These are phyloP conservation scores for Casuarina equisetifolia DNA, from an alignment of 306 rosid genomes.

Conservation along the genomic window DNA sequence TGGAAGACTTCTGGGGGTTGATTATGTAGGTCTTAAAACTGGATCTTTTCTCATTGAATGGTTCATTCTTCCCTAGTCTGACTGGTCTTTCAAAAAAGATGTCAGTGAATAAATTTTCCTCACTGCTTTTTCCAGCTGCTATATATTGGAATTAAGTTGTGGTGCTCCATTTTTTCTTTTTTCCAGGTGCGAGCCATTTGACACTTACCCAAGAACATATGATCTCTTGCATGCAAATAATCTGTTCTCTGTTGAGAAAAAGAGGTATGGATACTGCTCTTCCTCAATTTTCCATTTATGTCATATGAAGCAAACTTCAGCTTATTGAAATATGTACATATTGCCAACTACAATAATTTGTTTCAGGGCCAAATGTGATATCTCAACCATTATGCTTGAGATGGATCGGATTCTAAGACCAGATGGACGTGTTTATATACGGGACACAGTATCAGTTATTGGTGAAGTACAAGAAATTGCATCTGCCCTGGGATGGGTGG, in stretches of 20 bases:
- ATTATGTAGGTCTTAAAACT: neutral
- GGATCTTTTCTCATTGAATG: neutral
- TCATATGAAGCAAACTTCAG: neutral
- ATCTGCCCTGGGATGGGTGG: constrained; percentile 69
- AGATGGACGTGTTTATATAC: constrained; percentile 78
- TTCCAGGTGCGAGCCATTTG: constrained; percentile 91
- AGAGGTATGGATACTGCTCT: constrained; percentile 47
- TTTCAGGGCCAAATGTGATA: constrained; percentile 60
- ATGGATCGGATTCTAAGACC: constrained; percentile 89
- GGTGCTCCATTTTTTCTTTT: constrained; percentile 20
- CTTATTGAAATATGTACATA: constrained; percentile 11
- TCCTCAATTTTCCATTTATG: constrained; percentile 2
- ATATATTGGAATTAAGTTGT: constrained; percentile 2
- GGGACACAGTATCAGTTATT: constrained; percentile 55
- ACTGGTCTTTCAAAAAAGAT: neutral
- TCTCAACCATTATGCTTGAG: constrained; percentile 81
- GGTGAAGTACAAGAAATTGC: constrained; percentile 62
- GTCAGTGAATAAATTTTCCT: neutral
- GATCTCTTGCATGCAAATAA: constrained; percentile 82
- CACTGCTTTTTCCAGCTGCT: neutral
- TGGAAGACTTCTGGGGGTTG: neutral
- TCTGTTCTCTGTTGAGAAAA: constrained; percentile 72
- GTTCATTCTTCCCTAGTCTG: neutral
- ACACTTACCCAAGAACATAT: constrained; percentile 91
- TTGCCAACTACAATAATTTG: neutral